phyloP scores from a whole-genome alignment of 2,329 filamentous ascomycete genomes.

The Didymella arachidicola region DNA sequence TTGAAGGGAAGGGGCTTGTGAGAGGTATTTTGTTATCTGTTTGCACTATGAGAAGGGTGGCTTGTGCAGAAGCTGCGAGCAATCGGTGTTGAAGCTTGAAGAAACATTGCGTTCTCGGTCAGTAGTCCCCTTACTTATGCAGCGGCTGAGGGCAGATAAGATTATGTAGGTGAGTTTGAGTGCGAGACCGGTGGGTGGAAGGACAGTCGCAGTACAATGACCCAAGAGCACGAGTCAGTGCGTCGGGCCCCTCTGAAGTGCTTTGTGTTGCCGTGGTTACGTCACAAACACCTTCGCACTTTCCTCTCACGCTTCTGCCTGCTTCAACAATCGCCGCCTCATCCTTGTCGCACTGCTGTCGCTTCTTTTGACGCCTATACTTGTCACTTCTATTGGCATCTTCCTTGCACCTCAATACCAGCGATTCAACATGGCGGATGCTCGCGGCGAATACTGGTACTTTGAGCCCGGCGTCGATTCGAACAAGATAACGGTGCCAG shows the following conservation, averaged over 20 bases:
- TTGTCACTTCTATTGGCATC: not conserved
- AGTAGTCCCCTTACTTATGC: not conserved
- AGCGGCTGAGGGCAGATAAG: not conserved
- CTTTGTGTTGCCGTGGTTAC: slow-evolving; percentile 19
- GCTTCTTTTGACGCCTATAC: slow-evolving; percentile 3
- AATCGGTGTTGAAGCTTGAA: not conserved
- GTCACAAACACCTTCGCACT: slow-evolving; percentile 20
- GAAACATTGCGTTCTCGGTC: not conserved
- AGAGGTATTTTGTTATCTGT: not conserved
- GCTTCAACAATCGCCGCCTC: slow-evolving; percentile 11
- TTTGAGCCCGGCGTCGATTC: slow-evolving; percentile 88
- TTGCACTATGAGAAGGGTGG: not conserved
- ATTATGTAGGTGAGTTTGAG: not conserved
- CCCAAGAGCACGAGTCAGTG: slow-evolving; percentile 1
- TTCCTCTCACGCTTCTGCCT: slow-evolving; percentile 13
- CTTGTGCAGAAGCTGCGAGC: not conserved
- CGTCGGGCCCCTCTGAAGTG: slow-evolving; percentile 1
- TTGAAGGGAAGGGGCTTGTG: not conserved
- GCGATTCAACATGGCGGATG: slow-evolving; percentile 39
- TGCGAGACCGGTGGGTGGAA: not conserved
- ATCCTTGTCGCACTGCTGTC: slow-evolving; percentile 15
- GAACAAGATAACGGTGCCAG: slow-evolving; percentile 81
- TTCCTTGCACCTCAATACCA: slow-evolving; percentile 2
- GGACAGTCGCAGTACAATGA: not conserved
- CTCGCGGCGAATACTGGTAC: slow-evolving; percentile 62